Evolutionary conservation across 169 alveolate genomes (phyloP).

Genomic region (Theileria orientalis): DNA sequence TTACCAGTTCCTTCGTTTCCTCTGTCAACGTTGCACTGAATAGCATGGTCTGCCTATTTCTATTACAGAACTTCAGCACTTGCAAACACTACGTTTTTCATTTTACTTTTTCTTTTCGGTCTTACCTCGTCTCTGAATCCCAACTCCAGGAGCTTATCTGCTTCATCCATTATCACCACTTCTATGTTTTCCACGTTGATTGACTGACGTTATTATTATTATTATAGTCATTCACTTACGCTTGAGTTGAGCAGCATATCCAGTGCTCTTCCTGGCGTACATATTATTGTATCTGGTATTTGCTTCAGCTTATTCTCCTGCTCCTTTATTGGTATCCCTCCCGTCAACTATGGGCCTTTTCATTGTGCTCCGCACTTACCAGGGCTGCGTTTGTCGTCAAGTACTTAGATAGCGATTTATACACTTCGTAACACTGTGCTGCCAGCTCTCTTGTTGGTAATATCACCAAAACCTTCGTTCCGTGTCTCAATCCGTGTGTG

Average conservation of each 20-base stretch:
- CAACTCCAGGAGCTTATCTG: constrained; percentile 92
- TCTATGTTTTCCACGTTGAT: constrained; percentile 81
- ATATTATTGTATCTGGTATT: constrained; percentile 93
- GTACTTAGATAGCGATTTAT: constrained; percentile 78
- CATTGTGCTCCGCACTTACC: constrained; percentile 57
- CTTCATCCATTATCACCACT: constrained; percentile 92
- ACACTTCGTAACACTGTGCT: constrained; percentile 83
- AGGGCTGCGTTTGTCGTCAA: constrained; percentile 74
- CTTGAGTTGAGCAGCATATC: constrained; percentile 89
- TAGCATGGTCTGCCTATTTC: constrained; percentile 81
- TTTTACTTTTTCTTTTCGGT: not conserved
- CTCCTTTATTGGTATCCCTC: constrained; percentile 83
- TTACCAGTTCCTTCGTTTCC: constrained; percentile 80
- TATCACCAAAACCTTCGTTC: constrained; percentile 84
- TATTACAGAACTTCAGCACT: constrained; percentile 71
- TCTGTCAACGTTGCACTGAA: constrained; percentile 87
- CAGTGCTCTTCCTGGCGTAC: constrained; percentile 97
- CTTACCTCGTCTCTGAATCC: constrained; percentile 88
- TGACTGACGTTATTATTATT: not conserved
- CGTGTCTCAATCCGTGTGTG: constrained; percentile 25
- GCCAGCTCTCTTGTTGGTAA: constrained; percentile 92
- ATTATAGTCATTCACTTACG: constrained; percentile 25
- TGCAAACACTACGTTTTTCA: constrained; percentile 40
- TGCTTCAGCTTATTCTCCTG: constrained; percentile 85
- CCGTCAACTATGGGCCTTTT: constrained; percentile 80